Base-by-base conservation (phyloP, 1,284 basidiomycete genomes). In the Apiotrichum porosum region DNA sequence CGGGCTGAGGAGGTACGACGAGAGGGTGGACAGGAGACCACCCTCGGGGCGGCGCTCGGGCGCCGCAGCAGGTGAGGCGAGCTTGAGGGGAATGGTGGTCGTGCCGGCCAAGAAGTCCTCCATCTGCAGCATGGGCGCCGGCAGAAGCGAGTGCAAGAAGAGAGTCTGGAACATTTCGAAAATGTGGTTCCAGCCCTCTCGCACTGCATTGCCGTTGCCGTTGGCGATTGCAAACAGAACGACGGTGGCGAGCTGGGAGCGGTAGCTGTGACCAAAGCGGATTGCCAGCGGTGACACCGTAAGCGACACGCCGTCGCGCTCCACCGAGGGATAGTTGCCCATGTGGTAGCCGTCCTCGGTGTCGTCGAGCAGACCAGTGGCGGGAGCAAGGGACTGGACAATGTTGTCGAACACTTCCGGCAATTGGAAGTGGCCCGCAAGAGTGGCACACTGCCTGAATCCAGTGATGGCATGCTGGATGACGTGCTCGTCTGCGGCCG, bases 141-240 rank as follows among this genome's bases (percentile, higher is more conserved):
- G 93, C 19, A 99, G 77, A 23, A 98, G 79, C 4, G 91, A 93
- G 68, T 97, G 88, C 36, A 94, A 75, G 74, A 98, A 98, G 21
- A 99, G 77, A 30, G 92, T 97, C 65, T 94, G 87, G 74, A 97
- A 92, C 83, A 98, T 97, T 71, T 97, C 93, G 62, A 98, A 97
- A 49, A 99, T 90, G 84, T 91, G 66, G 3, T 81, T 83, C 95
- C 95, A 99, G 15, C 94, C 92, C 67, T 91, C 86, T 31, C 92
- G 82, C 46, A 99, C 81, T 5, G 91, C 86, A 60, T 90, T 87
- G n/a, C 89, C 90, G 68, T 97, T 93, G 9, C 92, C 89, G 62
- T 97, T 97, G 15, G 95, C 90, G 46, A 98, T 97, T 51, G 93
- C 95, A 76, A 99, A 99, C 28, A 98, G 73, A 4, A 98, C 91